Conservation (phyloP, 495 filamentous ascomycete species). For the Staphylotrichum tortipilum region DNA sequence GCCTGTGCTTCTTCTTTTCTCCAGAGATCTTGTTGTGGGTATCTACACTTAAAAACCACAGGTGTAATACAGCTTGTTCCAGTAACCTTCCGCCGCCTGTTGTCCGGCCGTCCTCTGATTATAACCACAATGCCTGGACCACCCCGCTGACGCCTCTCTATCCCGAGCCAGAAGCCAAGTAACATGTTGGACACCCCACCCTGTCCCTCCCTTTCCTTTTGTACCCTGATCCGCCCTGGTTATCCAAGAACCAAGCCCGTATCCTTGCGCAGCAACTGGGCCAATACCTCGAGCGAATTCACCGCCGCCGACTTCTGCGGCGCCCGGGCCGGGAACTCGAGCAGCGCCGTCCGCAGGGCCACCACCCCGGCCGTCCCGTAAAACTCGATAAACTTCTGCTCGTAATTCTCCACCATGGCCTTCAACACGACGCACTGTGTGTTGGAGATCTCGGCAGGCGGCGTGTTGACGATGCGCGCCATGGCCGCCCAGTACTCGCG, state of each 20-base stretch:
- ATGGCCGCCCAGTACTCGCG: slow-evolving; percentile 71
- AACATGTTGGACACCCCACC: not conserved
- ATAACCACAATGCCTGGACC: not conserved
- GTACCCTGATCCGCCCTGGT: not conserved
- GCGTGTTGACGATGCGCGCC: slow-evolving; percentile 63
- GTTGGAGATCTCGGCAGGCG: slow-evolving; percentile 53
- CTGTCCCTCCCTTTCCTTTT: too few species aligned
- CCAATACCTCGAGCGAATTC: slow-evolving; percentile 50
- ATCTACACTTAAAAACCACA: too few species aligned
- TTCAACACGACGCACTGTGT: slow-evolving; percentile 75
- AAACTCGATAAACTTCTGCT: slow-evolving; percentile 60
- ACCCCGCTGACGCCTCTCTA: not conserved
- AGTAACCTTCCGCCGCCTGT: not conserved
- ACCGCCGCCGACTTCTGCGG: slow-evolving; percentile 45
- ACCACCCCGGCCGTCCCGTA: slow-evolving; percentile 65
- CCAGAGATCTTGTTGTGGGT: slow-evolving; percentile 6
- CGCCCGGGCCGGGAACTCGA: slow-evolving; percentile 56
- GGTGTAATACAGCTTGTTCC: too few species aligned
- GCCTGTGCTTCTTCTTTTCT: not conserved
- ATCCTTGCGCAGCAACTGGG: slow-evolving; percentile 49
- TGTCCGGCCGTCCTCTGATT: not conserved
- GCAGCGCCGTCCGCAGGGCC: slow-evolving; percentile 53
- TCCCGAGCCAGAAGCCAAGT: not conserved
- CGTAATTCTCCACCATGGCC: slow-evolving; percentile 63
- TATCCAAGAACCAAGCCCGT: slow-evolving; percentile 43